Evolutionary conservation across 306 rosid genomes (phyloP).

Genomic region (Ormosia emarginata): DNA sequence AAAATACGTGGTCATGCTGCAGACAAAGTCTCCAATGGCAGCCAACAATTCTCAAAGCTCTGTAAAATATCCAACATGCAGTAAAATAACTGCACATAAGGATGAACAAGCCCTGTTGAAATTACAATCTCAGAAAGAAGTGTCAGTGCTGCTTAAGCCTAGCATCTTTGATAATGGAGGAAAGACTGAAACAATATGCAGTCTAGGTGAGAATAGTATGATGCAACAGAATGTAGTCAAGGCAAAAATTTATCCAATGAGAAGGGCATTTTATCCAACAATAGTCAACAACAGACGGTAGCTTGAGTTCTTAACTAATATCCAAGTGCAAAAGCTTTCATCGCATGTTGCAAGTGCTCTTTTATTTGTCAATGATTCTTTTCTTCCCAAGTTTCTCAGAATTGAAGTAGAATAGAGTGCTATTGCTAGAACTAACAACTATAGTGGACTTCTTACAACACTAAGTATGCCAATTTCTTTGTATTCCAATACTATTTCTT

Average conservation of each 20-base stretch:
- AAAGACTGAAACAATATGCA: neutral
- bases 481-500: too few species aligned
- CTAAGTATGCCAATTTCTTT: too few species aligned
- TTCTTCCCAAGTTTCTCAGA: too few species aligned
- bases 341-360: too few species aligned
- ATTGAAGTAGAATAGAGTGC: too few species aligned
- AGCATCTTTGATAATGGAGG: conserved; percentile 25
- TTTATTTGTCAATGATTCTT: too few species aligned
- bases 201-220: conserved; percentile 11
- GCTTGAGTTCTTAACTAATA: too few species aligned
- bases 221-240: conserved; percentile 10
- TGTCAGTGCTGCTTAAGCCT: conserved; percentile 1
- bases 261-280: neutral
- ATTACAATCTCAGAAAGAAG: neutral
- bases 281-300: too few species aligned
- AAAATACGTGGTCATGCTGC: conserved; percentile 8
- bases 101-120: conserved; percentile 16
- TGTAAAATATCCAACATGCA: neutral
- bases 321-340: too few species aligned
- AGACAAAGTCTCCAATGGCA: neutral
- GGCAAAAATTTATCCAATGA: neutral
- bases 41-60: neutral
- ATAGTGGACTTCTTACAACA: too few species aligned
- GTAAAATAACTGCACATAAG: neutral
- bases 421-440: too few species aligned